These are phyloP conservation scores for Penicillium samsonianum DNA, from an alignment of 495 filamentous ascomycete species.

Conservation along the genomic window DNA sequence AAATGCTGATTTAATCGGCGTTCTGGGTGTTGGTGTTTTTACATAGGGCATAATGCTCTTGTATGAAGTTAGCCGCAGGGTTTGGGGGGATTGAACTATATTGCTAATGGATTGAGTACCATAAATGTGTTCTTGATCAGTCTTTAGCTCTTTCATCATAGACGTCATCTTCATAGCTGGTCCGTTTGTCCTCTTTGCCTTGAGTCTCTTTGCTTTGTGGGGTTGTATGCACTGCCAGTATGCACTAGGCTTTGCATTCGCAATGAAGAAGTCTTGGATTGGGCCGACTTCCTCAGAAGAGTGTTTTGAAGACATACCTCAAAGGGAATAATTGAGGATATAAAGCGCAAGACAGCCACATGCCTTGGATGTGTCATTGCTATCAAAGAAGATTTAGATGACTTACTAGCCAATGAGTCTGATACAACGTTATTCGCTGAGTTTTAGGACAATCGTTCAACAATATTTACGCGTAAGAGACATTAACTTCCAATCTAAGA, in stretches of 20 bases:
- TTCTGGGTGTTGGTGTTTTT: too few species aligned
- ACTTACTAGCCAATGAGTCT: not conserved
- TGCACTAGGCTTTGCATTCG: not conserved
- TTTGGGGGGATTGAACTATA: too few species aligned
- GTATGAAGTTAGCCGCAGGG: too few species aligned
- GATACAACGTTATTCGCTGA: too few species aligned
- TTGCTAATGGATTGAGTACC: too few species aligned
- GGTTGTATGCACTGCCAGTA: not conserved
- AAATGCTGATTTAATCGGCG: too few species aligned
- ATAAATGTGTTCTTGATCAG: not conserved
- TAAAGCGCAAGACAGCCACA: not conserved
- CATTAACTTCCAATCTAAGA: not conserved
- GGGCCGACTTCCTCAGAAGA: too few species aligned
- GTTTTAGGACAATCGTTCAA: not conserved
- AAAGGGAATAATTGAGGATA: not conserved
- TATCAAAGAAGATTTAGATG: not conserved
- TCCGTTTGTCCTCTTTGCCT: not conserved
- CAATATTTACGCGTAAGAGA: slow-evolving; percentile 8
- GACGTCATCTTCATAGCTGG: not conserved
- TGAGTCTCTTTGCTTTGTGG: not conserved
- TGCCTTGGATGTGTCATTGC: not conserved
- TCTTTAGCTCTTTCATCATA: not conserved
- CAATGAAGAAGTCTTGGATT: not conserved
- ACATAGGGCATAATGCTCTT: too few species aligned
- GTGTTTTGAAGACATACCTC: too few species aligned